These are phyloP conservation scores for Cenchrus fungigraminus DNA, from an alignment of 176 grass and related monocot genomes.

Conservation along the genomic window DNA sequence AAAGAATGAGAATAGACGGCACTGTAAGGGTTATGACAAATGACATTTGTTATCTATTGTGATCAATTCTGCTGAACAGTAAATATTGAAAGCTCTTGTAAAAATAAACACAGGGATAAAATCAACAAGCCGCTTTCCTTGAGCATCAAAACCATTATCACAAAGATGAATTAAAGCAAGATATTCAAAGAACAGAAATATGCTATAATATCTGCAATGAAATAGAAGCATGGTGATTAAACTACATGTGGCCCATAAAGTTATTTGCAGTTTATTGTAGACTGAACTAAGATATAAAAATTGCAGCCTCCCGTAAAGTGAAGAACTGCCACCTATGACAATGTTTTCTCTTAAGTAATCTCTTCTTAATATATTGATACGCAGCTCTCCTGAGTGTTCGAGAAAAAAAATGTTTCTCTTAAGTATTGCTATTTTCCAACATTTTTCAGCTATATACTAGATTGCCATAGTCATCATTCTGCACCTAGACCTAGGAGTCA, in stretches of 20 bases:
- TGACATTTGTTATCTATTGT: slow-evolving; percentile 8
- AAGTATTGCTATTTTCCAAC: neutral
- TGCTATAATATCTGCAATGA: slow-evolving; percentile 8
- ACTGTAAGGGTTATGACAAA: slow-evolving; percentile 10
- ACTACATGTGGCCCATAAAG: neutral
- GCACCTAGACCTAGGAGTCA: neutral
- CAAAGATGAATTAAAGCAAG: neutral
- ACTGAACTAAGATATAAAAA: neutral
- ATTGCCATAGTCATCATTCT: slow-evolving; percentile 5
- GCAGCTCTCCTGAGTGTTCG: too few relatives aligned
- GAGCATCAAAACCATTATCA: slow-evolving; percentile 4
- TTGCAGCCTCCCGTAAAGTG: neutral
- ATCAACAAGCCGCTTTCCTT: neutral
- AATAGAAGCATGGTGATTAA: slow-evolving; percentile 7
- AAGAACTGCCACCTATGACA: neutral
- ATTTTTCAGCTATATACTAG: neutral
- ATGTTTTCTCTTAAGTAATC: neutral
- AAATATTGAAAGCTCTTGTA: neutral
- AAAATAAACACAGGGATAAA: slow-evolving; percentile 24
- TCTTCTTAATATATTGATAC: too few relatives aligned
- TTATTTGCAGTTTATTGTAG: neutral
- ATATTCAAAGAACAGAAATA: slow-evolving; percentile 3
- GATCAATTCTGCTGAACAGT: neutral
- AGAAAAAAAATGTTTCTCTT: neutral
- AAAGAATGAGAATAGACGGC: slow-evolving; percentile 29